Conservation (phyloP, 1,284 basidiomycete species). For the Irpex sp. region DNA sequence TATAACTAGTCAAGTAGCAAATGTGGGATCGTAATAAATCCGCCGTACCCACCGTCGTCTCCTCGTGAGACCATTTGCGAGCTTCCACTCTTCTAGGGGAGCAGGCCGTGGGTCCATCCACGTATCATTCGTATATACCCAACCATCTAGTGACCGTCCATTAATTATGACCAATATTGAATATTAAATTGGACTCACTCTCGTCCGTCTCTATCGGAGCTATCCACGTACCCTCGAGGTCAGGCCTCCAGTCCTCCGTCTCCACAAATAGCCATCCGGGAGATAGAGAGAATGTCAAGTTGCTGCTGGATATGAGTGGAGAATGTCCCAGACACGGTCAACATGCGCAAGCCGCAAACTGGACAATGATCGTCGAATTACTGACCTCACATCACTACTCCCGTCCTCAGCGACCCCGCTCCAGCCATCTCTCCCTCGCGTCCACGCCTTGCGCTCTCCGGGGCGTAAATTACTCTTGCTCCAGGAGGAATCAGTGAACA, state of each 20-base stretch:
- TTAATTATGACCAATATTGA: not conserved
- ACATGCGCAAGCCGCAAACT: not conserved
- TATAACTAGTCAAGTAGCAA: slow-evolving; percentile 1
- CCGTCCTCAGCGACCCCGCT: slow-evolving; percentile 45
- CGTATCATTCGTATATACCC: slow-evolving; percentile 74
- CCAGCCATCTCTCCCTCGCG: slow-evolving; percentile 71
- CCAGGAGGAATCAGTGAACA: slow-evolving; percentile 40
- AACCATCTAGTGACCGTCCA: slow-evolving; percentile 47
- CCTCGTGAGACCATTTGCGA: slow-evolving; percentile 49
- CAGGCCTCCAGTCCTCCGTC: slow-evolving; percentile 72
- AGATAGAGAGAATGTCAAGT: slow-evolving; percentile 69
- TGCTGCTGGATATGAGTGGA: slow-evolving; percentile 47
- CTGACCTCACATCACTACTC: slow-evolving; percentile 61
- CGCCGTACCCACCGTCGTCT: slow-evolving; percentile 62
- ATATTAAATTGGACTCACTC: slow-evolving; percentile 28
- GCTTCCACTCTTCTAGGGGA: slow-evolving; percentile 39
- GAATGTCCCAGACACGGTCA: slow-evolving; percentile 17
- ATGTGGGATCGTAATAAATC: slow-evolving; percentile 43
- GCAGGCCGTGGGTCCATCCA: slow-evolving; percentile 53
- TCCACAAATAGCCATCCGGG: slow-evolving; percentile 69
- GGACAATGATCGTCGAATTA: slow-evolving; percentile 10
- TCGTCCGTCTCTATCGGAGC: slow-evolving; percentile 40
- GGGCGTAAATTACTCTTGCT: slow-evolving; percentile 50
- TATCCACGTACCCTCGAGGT: slow-evolving; percentile 56
- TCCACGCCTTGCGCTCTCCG: slow-evolving; percentile 63